These are phyloP conservation scores for Cladosporium cucumerinum DNA, from an alignment of 2,329 filamentous ascomycete species.

Conservation along the genomic window DNA sequence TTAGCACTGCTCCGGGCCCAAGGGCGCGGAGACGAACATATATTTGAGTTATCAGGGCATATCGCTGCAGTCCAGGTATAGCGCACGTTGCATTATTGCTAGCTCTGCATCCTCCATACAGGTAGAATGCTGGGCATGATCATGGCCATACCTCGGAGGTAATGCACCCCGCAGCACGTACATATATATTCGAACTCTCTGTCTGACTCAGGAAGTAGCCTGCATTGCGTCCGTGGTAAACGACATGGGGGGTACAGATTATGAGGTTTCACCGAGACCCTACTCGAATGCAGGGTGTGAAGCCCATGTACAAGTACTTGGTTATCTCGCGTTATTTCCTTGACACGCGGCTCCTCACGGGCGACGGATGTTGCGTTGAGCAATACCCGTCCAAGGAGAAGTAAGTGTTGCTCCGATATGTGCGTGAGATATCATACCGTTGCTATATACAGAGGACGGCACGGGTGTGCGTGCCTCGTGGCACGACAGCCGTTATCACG, in stretches of 20 bases:
- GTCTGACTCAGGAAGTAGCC: not conserved
- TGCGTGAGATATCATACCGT: not conserved
- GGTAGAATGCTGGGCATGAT: not conserved
- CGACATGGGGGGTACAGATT: not conserved
- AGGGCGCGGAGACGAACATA: not conserved
- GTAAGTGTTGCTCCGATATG: not conserved
- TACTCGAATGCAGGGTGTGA: not conserved
- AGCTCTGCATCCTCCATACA: not conserved
- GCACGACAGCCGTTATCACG: not conserved
- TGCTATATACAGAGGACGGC: not conserved
- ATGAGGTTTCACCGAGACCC: not conserved
- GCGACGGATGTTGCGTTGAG: not conserved
- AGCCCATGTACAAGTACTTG: not conserved
- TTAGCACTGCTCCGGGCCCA: not conserved
- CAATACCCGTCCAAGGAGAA: not conserved
- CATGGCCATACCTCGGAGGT: not conserved
- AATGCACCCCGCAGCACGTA: not conserved
- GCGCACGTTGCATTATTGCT: not conserved
- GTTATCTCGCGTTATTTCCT: not conserved
- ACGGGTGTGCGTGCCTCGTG: not conserved
- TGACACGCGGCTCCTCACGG: not conserved
- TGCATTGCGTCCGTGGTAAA: not conserved
- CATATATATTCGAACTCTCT: not conserved
- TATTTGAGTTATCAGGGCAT: not conserved
- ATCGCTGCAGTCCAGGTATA: not conserved